These are phyloP conservation scores for Diaporthe australafricana DNA, from an alignment of 2,329 filamentous ascomycete species.

Conservation along the genomic window DNA sequence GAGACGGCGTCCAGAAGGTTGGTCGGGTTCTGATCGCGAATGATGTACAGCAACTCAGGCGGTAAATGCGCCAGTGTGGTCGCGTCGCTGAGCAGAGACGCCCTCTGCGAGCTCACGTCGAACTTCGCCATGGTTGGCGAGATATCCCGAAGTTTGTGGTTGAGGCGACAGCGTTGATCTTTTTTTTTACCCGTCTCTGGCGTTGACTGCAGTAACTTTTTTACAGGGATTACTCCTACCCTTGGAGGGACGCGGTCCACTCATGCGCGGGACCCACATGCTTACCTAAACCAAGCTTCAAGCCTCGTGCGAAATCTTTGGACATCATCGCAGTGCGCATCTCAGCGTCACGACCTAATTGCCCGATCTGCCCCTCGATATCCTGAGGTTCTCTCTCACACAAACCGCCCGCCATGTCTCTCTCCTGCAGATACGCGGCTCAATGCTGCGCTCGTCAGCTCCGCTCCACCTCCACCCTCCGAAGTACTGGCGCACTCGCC, in stretches of 20 bases:
- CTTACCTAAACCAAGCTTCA: constrained; percentile 31
- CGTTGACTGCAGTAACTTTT: constrained; percentile 18
- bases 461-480: constrained; percentile 59
- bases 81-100: constrained; percentile 67
- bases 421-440: constrained; percentile 72
- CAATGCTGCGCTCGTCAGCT: constrained; percentile 74
- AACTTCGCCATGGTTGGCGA: constrained; percentile 63
- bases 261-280: constrained; percentile 30
- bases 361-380: constrained; percentile 3
- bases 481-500: constrained; percentile 54
- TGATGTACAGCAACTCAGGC: constrained; percentile 74
- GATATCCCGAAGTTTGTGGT: constrained; percentile 37
- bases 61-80: constrained; percentile 71
- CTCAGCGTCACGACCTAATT: constrained; percentile 20
- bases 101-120: constrained; percentile 65
- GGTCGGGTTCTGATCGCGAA: constrained; percentile 72
- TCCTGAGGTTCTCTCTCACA: constrained; percentile 25
- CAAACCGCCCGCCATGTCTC: constrained; percentile 60
- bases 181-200: constrained; percentile 41
- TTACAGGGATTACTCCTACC: constrained; percentile 34
- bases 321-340: constrained; percentile 34
- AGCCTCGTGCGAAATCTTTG: constrained; percentile 38
- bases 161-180: constrained; percentile 34
- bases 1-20: constrained; percentile 79
- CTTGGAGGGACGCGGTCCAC: constrained; percentile 27